Evolutionary conservation across 1,284 basidiomycete species (phyloP).

Genomic region (Sporisorium reilianum): DNA sequence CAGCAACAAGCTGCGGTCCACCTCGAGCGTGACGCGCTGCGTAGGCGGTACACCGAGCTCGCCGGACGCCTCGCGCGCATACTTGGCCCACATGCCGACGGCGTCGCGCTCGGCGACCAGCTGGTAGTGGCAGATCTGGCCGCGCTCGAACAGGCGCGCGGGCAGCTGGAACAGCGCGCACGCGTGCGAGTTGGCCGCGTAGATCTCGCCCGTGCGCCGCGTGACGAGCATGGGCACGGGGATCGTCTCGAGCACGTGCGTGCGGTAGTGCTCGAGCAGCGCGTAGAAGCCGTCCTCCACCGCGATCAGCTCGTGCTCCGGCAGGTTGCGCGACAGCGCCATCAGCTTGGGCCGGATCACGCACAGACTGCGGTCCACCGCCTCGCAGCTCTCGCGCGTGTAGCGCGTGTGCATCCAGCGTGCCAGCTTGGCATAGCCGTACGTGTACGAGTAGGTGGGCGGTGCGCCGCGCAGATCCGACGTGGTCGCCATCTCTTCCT

Average conservation of each 20-base stretch:
- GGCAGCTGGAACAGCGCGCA: constrained; percentile 38
- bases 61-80: constrained; percentile 20
- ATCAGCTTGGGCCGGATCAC: constrained; percentile 43
- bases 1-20: constrained; percentile 38
- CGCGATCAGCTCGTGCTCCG: constrained; percentile 40
- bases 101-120: constrained; percentile 32
- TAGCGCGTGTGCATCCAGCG: constrained; percentile 52
- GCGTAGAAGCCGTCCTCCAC: constrained; percentile 43
- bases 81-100: constrained; percentile 43
- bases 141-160: constrained; percentile 33
- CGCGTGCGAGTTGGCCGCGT: constrained; percentile 41
- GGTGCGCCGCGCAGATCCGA: constrained; percentile 33
- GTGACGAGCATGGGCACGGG: constrained; percentile 42
- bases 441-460: constrained; percentile 41
- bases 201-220: constrained; percentile 49
- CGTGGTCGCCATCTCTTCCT: constrained; percentile 40
- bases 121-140: constrained; percentile 51
- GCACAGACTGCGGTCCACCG: constrained; percentile 33
- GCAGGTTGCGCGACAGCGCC: constrained; percentile 31
- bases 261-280: constrained; percentile 38
- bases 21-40: constrained; percentile 26
- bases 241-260: constrained; percentile 41
- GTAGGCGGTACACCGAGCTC: constrained; percentile 16
- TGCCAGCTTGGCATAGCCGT: constrained; percentile 51
- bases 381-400: constrained; percentile 33